Conservation (phyloP, 2,329 filamentous ascomycete genomes). For the Orbilia blumenaviensis region DNA sequence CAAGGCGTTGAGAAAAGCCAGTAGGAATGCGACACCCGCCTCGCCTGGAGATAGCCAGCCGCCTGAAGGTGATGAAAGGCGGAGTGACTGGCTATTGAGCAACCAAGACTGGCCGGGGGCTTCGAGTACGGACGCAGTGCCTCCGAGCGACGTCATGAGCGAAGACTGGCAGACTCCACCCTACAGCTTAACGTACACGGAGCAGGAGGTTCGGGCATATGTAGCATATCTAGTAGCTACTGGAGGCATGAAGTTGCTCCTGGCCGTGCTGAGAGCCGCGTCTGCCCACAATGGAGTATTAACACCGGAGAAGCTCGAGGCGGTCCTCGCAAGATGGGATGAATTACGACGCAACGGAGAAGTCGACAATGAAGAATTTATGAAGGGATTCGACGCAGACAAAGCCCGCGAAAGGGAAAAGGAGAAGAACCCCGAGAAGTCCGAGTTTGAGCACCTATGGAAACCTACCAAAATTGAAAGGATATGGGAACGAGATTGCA, state of each 20-base stretch:
- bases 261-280: slow-evolving; percentile 20
- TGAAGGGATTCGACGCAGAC: slow-evolving; percentile 38
- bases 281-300: slow-evolving; percentile 19
- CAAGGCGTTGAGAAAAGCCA: slow-evolving; percentile 45
- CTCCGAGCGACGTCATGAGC: slow-evolving; percentile 18
- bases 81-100: slow-evolving; percentile 29
- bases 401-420: slow-evolving; percentile 31
- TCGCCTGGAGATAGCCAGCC: slow-evolving; percentile 22
- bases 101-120: slow-evolving; percentile 44
- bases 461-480: slow-evolving; percentile 41
- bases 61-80: slow-evolving; percentile 17
- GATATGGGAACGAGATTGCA: slow-evolving; percentile 53
- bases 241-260: slow-evolving; percentile 44
- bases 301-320: slow-evolving; percentile 25
- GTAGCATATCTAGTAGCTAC: slow-evolving; percentile 39
- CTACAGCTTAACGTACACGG: slow-evolving; percentile 44
- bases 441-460: slow-evolving; percentile 38
- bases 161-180: slow-evolving; percentile 47
- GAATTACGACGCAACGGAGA: slow-evolving; percentile 5
- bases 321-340: slow-evolving; percentile 28
- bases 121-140: neutral
- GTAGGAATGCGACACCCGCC: slow-evolving; percentile 37
- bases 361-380: slow-evolving; percentile 20
- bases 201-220: slow-evolving; percentile 48
- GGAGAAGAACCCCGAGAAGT: slow-evolving; percentile 29